Evolutionary conservation across 768 basidiomycete genomes (phyloP), one percentile per base, ranked within the genome.

Genomic region (Lyophyllum semitale): DNA sequence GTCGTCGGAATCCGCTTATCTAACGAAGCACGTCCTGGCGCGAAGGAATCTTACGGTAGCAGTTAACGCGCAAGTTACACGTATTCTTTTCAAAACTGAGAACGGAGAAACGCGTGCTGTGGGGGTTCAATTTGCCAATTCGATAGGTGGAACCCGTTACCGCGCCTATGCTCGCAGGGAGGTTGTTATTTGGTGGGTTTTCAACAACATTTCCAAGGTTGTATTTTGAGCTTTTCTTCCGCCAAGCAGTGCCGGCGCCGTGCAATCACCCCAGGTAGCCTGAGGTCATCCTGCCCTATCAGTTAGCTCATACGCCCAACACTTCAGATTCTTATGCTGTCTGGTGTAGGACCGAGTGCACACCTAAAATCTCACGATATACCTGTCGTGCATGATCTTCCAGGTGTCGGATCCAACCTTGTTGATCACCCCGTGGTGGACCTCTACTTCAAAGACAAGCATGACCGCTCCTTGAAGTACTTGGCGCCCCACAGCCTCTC

Each of bases 321-420:
- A 18, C 13, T n/a, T 20, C 70, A 88, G 73, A 79, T 89, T 48
- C 75, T 90, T 13, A 78, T 88, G 77, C 76, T 90, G 17, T 90
- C 88, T 33, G 93, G 93, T 11, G 72, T 95, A 44, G 93, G 92
- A 2, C 88, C 90, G 32, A 76, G 77, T 1, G 73, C 73, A 1
- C 77, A 88, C 12, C 75, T 93, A 33, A 59, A 73, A 11, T 66
- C 73, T 33, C 72, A 84, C 53, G 68, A 70, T 5, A 85, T 95
- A 20, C 73, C 81, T 0, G 69, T 85, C 27, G 71, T 86, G 18
- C 64, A 82, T 6, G 83, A 92, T 60, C 79, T 88, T 1, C 86
- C 88, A 0, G 85, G 85, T 11, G 91, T 95, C 18, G 93, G 93
- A 13, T 73, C 79, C 8, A 79, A 92, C 66, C 78, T 94, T 17